Conservation (phyloP, 1,284 basidiomycete genomes). For the Agaricales sp. region DNA sequence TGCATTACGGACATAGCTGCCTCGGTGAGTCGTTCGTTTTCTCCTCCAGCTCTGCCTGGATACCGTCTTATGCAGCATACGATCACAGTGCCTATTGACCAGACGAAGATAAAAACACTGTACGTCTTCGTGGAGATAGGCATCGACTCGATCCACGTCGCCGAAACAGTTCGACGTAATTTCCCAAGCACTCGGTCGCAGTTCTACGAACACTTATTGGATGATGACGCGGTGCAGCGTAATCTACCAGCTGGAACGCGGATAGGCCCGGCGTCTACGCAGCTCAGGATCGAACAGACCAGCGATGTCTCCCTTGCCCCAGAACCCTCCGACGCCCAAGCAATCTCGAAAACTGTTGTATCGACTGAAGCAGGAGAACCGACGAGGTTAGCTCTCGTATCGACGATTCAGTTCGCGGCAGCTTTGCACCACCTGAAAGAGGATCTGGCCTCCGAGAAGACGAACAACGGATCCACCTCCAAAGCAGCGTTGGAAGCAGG, state of each 20-base stretch:
- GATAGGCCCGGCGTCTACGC: constrained; percentile 33
- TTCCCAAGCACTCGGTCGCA: constrained; percentile 68
- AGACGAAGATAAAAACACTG: constrained; percentile 90
- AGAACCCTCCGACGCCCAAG: constrained; percentile 3
- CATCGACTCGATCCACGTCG: constrained; percentile 81
- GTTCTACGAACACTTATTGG: constrained; percentile 52
- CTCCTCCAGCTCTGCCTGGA: constrained; percentile 1
- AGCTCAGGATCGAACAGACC: constrained; percentile 48
- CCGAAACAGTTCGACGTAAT: constrained; percentile 80
- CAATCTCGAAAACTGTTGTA: not conserved
- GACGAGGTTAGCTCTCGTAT: constrained; percentile 81
- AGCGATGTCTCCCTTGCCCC: constrained; percentile 8
- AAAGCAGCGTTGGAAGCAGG: constrained; percentile 10
- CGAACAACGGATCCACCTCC: constrained; percentile 9
- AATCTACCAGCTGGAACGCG: constrained; percentile 41
- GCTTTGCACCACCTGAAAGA: constrained; percentile 83
- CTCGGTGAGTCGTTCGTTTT: constrained; percentile 50
- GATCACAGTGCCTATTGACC: constrained; percentile 81
- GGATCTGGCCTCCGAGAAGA: constrained; percentile 43
- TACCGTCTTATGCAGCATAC: constrained; percentile 1
- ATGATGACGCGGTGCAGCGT: constrained; percentile 36
- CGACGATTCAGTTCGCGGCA: constrained; percentile 92
- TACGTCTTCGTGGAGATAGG: constrained; percentile 98
- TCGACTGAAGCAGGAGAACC: constrained; percentile 20
- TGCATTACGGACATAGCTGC: constrained; percentile 98